A percentile compares a stretch with the other conserved stretches of the same genome.
Conservation (phyloP, 2,329 filamentous ascomycete genomes). For the Xylaria sp. region DNA sequence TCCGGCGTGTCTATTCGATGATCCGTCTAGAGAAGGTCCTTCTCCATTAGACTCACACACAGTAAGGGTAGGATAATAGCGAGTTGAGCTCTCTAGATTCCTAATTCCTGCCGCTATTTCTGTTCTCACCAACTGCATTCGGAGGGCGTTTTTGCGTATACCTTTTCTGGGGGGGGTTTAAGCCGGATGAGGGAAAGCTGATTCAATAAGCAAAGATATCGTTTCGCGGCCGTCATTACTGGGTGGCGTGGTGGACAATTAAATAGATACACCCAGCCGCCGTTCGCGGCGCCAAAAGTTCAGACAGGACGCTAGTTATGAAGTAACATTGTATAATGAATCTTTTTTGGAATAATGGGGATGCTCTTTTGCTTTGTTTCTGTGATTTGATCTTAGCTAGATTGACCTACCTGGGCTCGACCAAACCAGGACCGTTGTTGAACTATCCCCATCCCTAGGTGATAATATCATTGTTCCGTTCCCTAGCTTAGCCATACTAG, state of each 20-base stretch:
- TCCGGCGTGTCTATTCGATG: conserved; percentile 75
- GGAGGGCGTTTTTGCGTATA: conserved; percentile 32
- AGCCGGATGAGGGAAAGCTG: neutral
- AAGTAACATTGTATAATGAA: conserved; percentile 25
- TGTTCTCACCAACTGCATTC: conserved; percentile 27
- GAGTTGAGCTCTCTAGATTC: no score
- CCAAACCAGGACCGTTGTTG: no score
- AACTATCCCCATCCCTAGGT: no score
- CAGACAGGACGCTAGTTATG: conserved; percentile 10
- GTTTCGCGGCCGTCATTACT: neutral
- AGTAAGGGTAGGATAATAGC: no score
- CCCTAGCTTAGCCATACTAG: no score
- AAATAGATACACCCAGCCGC: neutral
- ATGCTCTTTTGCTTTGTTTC: neutral
- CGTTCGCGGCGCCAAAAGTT: neutral
- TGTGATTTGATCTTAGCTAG: no score
- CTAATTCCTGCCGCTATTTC: neutral
- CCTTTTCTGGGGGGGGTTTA: neutral
- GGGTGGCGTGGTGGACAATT: neutral
- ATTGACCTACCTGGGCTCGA: neutral
- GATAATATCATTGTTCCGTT: no score
- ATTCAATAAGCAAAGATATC: neutral
- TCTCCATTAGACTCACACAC: no score
- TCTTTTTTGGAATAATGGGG: neutral
- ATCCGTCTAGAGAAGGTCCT: no score